Conservation (phyloP, 257 asterid species). For the Capsicum pubescens region DNA sequence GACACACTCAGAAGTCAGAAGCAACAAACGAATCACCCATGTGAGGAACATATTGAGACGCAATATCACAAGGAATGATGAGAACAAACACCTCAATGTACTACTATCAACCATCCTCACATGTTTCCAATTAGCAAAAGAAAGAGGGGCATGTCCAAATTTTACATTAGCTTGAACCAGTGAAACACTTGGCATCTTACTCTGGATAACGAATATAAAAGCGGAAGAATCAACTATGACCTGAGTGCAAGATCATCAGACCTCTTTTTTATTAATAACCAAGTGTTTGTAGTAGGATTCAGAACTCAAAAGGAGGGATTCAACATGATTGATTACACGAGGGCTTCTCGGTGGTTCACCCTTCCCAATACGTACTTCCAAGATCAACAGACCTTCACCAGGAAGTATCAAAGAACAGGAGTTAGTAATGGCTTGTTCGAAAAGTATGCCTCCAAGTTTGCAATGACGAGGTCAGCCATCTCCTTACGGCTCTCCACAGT, state of each 20-base stretch:
- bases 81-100: background rate
- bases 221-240: background rate
- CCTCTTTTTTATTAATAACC: background rate
- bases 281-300: background rate
- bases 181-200: background rate
- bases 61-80: background rate
- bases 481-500: slow-evolving; percentile 63
- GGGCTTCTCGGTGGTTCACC: background rate
- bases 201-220: background rate
- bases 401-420: slow-evolving; percentile 46
- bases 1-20: background rate
- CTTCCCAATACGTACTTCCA: background rate
- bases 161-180: background rate
- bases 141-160: background rate
- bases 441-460: slow-evolving; percentile 69
- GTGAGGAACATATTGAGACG: background rate
- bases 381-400: background rate
- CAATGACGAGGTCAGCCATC: slow-evolving; percentile 74
- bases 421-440: slow-evolving; percentile 50
- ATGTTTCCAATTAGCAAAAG: background rate
- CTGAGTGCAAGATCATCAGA: background rate
- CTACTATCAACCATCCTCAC: background rate
- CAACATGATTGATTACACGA: background rate
- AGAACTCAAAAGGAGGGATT: background rate
- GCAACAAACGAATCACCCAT: too few species aligned